phyloP scores from a whole-genome alignment of 345 rosid species.

The Euphorbia peplus region DNA sequence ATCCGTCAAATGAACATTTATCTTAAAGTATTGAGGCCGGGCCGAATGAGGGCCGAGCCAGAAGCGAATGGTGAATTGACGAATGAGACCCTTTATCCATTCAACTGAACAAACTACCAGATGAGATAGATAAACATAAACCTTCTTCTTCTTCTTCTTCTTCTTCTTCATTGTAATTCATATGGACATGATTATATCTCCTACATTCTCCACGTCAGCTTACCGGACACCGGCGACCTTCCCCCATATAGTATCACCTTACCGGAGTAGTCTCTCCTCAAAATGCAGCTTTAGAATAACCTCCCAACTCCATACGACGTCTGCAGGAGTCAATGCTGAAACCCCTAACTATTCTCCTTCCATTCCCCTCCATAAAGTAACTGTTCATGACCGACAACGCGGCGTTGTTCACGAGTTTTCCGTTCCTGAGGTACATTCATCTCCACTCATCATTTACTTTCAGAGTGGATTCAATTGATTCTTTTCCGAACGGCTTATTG shows the following conservation, averaged over 20 bases:
- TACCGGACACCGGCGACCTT: constrained; percentile 23
- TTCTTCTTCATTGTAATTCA: constrained; percentile 4
- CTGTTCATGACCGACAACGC: constrained; percentile 76
- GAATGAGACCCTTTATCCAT: background rate
- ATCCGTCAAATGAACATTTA: no score
- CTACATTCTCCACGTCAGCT: constrained; percentile 29
- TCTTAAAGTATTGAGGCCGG: no score
- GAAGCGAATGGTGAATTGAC: background rate
- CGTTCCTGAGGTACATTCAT: constrained; percentile 70
- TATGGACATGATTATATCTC: constrained; percentile 50
- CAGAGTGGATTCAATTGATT: background rate
- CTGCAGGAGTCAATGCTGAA: constrained; percentile 37
- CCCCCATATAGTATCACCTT: constrained; percentile 16
- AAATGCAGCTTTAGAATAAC: constrained; percentile 32
- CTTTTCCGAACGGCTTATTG: background rate
- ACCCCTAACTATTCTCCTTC: constrained; percentile 29
- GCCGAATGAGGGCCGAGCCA: no score
- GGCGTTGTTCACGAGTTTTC: constrained; percentile 76
- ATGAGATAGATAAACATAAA: no score
- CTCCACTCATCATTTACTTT: background rate
- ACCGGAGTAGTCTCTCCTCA: constrained; percentile 8
- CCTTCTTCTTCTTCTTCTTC: background rate
- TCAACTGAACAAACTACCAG: background rate
- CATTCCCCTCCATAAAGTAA: constrained; percentile 73
- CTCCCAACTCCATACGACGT: constrained; percentile 46